These are phyloP conservation scores for Rhodotorula babjevae DNA, from an alignment of 768 basidiomycete genomes.

Conservation along the genomic window DNA sequence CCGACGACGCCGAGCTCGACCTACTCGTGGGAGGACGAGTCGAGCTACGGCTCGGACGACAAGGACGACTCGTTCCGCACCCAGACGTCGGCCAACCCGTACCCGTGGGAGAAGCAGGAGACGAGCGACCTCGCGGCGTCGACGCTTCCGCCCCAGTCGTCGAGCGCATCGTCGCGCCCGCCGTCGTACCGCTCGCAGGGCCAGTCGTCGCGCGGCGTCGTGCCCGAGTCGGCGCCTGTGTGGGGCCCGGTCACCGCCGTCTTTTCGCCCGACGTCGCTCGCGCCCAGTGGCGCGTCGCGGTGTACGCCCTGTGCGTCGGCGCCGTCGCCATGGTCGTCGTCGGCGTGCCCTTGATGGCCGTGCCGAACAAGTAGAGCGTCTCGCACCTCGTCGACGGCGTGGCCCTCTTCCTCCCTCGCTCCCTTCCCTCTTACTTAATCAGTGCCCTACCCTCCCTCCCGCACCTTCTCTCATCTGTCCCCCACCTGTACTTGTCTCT, in stretches of 20 bases:
- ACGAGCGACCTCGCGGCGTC: constrained; percentile 4
- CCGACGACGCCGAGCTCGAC: constrained; percentile 18
- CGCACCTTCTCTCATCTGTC: too few relatives aligned
- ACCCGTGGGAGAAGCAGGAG: constrained; percentile 39
- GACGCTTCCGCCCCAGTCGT: not conserved
- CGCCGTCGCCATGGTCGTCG: not conserved
- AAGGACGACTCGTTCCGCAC: constrained; percentile 29
- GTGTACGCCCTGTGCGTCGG: constrained; percentile 18
- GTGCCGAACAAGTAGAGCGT: constrained; percentile 23
- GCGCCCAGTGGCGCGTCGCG: constrained; percentile 32
- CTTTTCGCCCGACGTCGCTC: constrained; percentile 29
- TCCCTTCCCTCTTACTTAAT: too few relatives aligned
- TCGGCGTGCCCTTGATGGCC: constrained; percentile 31
- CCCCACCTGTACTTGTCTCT: too few relatives aligned
- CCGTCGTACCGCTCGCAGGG: constrained; percentile 32
- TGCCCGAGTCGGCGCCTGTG: constrained; percentile 23
- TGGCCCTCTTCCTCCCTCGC: too few relatives aligned
- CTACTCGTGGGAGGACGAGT: constrained; percentile 31
- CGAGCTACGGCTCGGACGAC: constrained; percentile 14
- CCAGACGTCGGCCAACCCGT: constrained; percentile 25
- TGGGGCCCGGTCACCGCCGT: constrained; percentile 28
- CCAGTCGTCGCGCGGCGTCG: constrained; percentile 12
- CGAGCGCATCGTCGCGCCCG: constrained; percentile 19
- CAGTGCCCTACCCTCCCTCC: too few relatives aligned
- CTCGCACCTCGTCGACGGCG: too few relatives aligned